These are phyloP conservation scores for Exophiala sp. DNA, from an alignment of 2,329 filamentous ascomycete species.

Conservation along the genomic window DNA sequence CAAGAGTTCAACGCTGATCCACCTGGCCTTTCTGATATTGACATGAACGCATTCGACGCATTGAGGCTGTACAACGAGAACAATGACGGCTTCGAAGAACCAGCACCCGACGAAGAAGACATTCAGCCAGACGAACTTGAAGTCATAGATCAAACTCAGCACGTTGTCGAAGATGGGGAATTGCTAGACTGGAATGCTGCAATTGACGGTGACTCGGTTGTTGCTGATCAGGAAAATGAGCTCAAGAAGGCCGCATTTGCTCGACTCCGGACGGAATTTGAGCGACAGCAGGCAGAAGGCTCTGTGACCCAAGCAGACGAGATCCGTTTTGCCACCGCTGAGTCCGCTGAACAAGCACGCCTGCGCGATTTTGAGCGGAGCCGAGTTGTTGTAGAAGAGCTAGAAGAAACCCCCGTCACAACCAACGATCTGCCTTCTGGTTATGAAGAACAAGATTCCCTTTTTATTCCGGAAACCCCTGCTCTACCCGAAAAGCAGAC, in stretches of 20 bases:
- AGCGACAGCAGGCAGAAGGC: constrained; percentile 5
- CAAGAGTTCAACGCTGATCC: too few relatives aligned
- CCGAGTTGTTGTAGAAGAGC: constrained; percentile 6
- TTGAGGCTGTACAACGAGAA: constrained; percentile 14
- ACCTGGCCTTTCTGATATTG: neutral
- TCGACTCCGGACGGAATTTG: constrained; percentile 9
- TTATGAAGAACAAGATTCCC: constrained; percentile 15
- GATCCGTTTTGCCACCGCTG: constrained; percentile 13
- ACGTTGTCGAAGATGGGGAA: constrained; percentile 4
- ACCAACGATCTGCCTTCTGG: constrained; percentile 1
- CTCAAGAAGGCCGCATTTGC: constrained; percentile 7
- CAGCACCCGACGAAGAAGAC: neutral
- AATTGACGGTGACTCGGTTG: constrained; percentile 2
- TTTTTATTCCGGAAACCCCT: constrained; percentile 20
- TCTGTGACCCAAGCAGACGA: constrained; percentile 13
- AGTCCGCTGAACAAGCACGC: constrained; percentile 16
- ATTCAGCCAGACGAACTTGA: neutral
- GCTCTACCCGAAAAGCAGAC: neutral
- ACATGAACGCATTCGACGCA: constrained; percentile 2
- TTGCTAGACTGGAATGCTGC: constrained; percentile 8
- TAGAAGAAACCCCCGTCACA: neutral
- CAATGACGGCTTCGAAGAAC: constrained; percentile 1
- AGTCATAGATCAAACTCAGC: neutral
- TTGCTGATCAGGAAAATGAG: neutral
- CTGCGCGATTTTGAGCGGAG: constrained; percentile 13